Percentiles rank a stretch among this genome's conserved stretches.
phyloP scores from a whole-genome alignment of 352 stramenopile genomes.

The Phytophthora tubulina region DNA sequence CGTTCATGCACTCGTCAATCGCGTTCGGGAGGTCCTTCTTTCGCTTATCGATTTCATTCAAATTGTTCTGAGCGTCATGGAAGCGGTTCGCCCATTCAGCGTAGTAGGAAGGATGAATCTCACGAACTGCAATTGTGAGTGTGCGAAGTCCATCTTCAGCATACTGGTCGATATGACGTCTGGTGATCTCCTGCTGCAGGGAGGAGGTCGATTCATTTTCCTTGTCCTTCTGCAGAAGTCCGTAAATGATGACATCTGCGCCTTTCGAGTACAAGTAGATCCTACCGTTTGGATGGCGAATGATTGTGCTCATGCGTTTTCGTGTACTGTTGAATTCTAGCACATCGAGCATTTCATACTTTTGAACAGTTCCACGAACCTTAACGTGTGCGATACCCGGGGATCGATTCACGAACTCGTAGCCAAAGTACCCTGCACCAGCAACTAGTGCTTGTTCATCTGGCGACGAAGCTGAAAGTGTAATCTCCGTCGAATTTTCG shows the following conservation, averaged over 20 bases:
- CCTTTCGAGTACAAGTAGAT: slow-evolving; percentile 84
- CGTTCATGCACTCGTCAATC: slow-evolving; percentile 84
- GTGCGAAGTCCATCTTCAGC: slow-evolving; percentile 90
- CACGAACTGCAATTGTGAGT: slow-evolving; percentile 80
- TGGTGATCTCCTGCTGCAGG: slow-evolving; percentile 54
- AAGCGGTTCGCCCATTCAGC: slow-evolving; percentile 66
- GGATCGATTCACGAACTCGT: slow-evolving; percentile 74
- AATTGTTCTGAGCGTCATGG: slow-evolving; percentile 72
- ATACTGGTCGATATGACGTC: slow-evolving; percentile 81
- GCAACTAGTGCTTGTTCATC: slow-evolving; percentile 91
- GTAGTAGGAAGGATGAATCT: slow-evolving; percentile 68
- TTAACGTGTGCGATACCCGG: slow-evolving; percentile 62
- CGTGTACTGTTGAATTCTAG: slow-evolving; percentile 94
- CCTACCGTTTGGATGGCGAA: slow-evolving; percentile 67
- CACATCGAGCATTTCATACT: slow-evolving; percentile 88
- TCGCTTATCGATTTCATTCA: slow-evolving; percentile 82
- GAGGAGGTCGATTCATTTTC: slow-evolving; percentile 33
- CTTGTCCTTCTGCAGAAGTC: slow-evolving; percentile 49
- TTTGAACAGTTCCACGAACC: slow-evolving; percentile 50
- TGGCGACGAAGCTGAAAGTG: slow-evolving; percentile 77
- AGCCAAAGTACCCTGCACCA: slow-evolving; percentile 79
- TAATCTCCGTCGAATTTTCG: slow-evolving; percentile 71
- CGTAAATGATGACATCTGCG: slow-evolving; percentile 77
- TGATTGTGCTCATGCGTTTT: slow-evolving; percentile 95
- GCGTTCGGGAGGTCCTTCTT: slow-evolving; percentile 79